Conservation (phyloP, 106 monocot species). For the Dioscorea alata region DNA sequence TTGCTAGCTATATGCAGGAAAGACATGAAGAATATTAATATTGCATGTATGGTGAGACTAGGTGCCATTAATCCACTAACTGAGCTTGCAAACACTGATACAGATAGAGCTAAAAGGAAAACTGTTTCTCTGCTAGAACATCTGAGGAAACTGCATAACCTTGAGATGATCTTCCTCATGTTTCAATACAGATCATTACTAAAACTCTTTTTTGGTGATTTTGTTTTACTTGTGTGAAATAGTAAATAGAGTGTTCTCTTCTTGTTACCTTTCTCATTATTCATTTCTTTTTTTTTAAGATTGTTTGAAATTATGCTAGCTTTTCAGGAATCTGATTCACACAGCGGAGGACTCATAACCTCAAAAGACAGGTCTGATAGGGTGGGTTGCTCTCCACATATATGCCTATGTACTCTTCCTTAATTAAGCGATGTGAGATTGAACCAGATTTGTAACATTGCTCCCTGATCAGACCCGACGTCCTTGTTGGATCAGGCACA, state of each 20-base stretch:
- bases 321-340: too few relatives aligned
- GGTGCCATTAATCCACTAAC: slow-evolving; percentile 56
- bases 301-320: too few relatives aligned
- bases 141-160: slow-evolving; percentile 34
- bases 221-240: background rate
- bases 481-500: too few relatives aligned
- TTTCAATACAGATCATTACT: background rate
- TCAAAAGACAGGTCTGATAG: too few relatives aligned
- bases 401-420: too few relatives aligned
- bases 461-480: too few relatives aligned
- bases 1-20: slow-evolving; percentile 74
- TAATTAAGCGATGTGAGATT: too few relatives aligned
- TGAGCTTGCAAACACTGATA: slow-evolving; percentile 59
- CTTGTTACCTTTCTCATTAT: background rate
- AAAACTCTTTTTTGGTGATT: background rate
- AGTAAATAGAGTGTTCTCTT: background rate
- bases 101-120: slow-evolving; percentile 77
- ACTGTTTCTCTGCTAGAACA: slow-evolving; percentile 67
- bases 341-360: too few relatives aligned
- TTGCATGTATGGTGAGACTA: slow-evolving; percentile 46
- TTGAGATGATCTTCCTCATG: slow-evolving; percentile 7
- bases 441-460: too few relatives aligned
- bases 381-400: too few relatives aligned
- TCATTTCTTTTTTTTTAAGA: background rate
- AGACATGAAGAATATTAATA: slow-evolving; percentile 56